Percentiles rank a stretch among this genome's conserved stretches.
Evolutionary conservation across 768 basidiomycete species (phyloP).

Genomic region (Neoboletus magnificus): DNA sequence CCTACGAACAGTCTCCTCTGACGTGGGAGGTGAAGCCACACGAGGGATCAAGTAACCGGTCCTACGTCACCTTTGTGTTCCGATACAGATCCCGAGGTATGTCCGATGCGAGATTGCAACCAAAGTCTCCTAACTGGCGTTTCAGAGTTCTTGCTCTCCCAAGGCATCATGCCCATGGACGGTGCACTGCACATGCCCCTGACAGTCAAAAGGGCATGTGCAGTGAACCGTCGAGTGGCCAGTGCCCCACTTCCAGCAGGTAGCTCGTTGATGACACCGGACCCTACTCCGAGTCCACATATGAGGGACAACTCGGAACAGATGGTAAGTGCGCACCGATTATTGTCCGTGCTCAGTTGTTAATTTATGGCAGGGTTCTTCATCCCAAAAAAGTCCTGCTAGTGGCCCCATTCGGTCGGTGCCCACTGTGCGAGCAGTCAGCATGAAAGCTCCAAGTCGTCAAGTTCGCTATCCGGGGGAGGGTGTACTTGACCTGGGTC

Average conservation of each 20-base stretch:
- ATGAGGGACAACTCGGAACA: not conserved
- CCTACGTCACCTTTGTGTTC: constrained; percentile 68
- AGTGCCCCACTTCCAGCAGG: not conserved
- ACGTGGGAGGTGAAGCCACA: constrained; percentile 58
- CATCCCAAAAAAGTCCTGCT: not conserved
- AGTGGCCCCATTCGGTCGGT: not conserved
- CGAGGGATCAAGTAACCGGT: constrained; percentile 36
- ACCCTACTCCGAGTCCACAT: constrained; percentile 9
- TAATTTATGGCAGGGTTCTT: not conserved
- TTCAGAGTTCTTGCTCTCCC: constrained; percentile 48
- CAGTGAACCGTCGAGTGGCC: constrained; percentile 36
- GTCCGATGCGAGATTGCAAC: constrained; percentile 3
- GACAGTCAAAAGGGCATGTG: constrained; percentile 10
- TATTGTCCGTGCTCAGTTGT: not conserved
- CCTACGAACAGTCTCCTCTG: constrained; percentile 39
- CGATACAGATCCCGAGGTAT: constrained; percentile 57
- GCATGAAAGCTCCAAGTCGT: not conserved
- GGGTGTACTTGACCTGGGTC: constrained; percentile 10
- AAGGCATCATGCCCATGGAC: constrained; percentile 44
- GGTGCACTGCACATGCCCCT: constrained; percentile 21
- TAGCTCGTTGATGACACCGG: not conserved
- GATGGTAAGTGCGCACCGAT: constrained; percentile 1
- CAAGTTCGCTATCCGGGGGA: constrained; percentile 14
- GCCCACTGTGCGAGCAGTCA: constrained; percentile 3
- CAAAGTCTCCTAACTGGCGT: not conserved